Base-by-base conservation (phyloP, 2,329 filamentous ascomycete species). In the Beauveria rudraprayagi region DNA sequence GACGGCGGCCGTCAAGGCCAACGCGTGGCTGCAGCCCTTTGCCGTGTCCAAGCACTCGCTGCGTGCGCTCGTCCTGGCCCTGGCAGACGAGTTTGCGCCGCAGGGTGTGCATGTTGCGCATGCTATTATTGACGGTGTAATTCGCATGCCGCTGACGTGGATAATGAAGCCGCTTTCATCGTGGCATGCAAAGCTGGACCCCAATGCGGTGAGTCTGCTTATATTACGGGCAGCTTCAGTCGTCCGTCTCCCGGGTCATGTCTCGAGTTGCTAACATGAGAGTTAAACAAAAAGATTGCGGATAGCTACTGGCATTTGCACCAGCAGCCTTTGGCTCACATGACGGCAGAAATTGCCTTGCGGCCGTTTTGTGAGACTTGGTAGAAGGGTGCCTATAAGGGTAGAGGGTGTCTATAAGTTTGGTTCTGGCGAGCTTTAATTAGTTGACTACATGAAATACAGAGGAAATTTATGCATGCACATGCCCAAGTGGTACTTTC, bases 231-330 rank as follows among this genome's bases (percentile, higher is more conserved):
- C 1, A 26, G 10, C 5, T 11, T 47, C 16, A n/a, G 8, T 5
- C 24, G 24, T 5, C 24, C 24, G 24, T 26, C 24, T 26, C 24
- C 24, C 24, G 24, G 5, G 19, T 14, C 14, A 5, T 37, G 22
- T 5, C 34, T 26, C 1, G 37, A 16, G 34, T 16, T 56, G 43
- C 60, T 61, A 37, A 61, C 22, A 1, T 2, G 3, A 14, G 5
- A 48, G 2, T 26, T 22, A 2, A 22, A 22, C 19, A 22, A 22
- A 7, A 16, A 62, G 61, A 62, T 62, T 54, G 61, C 61, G 8
- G 48, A 62, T 4, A 62, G 61, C 28, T 62, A 62, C 41, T 62
- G 61, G 61, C 48, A 58, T 59, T 19, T 62, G 19, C 61, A 62
- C 41, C 17, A 47, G n/a, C 60, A 62, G 48, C 48, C 47, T 8